Evolutionary conservation across 768 basidiomycete species (phyloP), one percentile per base, ranked within the genome.

Genomic region (Macrolepiota fuliginosa): DNA sequence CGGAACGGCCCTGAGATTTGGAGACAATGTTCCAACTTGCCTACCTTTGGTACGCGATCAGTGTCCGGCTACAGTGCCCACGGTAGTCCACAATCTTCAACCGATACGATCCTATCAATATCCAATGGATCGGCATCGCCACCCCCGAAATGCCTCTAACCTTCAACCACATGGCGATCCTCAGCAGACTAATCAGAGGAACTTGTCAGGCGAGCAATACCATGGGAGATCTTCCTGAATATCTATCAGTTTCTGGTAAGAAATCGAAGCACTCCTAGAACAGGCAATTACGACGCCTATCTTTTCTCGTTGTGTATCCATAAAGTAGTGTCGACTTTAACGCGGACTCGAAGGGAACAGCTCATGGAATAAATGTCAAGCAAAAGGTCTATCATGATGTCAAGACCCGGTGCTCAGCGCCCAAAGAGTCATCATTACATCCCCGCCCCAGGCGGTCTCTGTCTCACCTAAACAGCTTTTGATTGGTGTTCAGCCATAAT

Each of bases 181-280:
- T 11, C 22, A 47, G 11, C 25, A 10, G 32, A 57, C 27, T 22
- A 45, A 35, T 50, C 42, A 46, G 35, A 47, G 42, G n/a, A 12
- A 22, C 22, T 56, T 54, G 53, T 47, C 39, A 46, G 54, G 54
- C 7, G 40, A 27, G 15, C 15, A 24, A 13, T 29, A 17, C 12
- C 39, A 45, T 56, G 54, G 54, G 42, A 56, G 42, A 45, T n/a
- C 13, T 45, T 15, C n/a, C n/a, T n/a, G n/a, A n/a, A n/a, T n/a
- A 15, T 45, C 17, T 45, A 19, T 45, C n/a, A 19, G 42, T 17
- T 45, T 45, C 42, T 19, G 9, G 42, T 29, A 29, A 32, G 29
- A 45, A 27, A 25, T n/a, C 42, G 27, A 46, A 46, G 22, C 45
- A 45, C 29, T 11, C 13, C 42, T 29, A 32, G 56, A 47, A 29